These are phyloP conservation scores for Fraxinus cuspidata DNA, from an alignment of 257 asterid species.

Conservation along the genomic window DNA sequence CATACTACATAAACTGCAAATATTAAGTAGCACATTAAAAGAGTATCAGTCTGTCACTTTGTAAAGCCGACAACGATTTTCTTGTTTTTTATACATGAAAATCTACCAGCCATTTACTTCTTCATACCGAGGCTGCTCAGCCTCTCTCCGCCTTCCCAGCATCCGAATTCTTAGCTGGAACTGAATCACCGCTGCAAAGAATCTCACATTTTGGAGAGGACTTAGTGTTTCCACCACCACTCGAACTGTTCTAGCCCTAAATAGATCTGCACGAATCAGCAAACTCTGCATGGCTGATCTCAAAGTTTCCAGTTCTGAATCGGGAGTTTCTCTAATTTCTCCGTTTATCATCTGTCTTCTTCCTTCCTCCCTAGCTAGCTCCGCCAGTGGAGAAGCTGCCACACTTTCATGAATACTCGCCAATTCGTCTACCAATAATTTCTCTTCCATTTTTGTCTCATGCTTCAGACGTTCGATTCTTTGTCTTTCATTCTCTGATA, in stretches of 20 bases:
- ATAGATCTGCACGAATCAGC: conserved; percentile 29
- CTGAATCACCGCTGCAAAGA: conserved; percentile 31
- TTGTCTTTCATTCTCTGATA: conserved; percentile 20
- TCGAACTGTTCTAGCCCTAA: conserved; percentile 31
- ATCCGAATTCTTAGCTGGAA: conserved; percentile 30
- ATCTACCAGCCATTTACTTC: not conserved
- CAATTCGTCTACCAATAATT: conserved; percentile 13
- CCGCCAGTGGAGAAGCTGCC: conserved; percentile 31
- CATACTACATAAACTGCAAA: no score
- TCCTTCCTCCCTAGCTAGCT: not conserved
- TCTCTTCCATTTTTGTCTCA: conserved; percentile 25
- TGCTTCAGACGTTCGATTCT: conserved; percentile 20
- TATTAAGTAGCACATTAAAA: no score
- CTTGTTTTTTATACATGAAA: not conserved
- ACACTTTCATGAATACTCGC: conserved; percentile 37
- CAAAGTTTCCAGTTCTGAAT: conserved; percentile 2
- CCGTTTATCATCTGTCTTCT: not conserved
- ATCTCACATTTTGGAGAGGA: conserved; percentile 27
- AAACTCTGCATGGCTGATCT: conserved; percentile 17
- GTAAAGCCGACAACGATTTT: no score
- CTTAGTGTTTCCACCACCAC: conserved; percentile 26
- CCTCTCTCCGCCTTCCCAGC: conserved; percentile 33
- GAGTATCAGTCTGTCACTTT: no score
- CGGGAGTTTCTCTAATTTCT: conserved; percentile 1
- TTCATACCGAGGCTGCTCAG: not conserved